Conservation (phyloP, 2,329 filamentous ascomycete species). For the Fonsecaea pedrosoi region DNA sequence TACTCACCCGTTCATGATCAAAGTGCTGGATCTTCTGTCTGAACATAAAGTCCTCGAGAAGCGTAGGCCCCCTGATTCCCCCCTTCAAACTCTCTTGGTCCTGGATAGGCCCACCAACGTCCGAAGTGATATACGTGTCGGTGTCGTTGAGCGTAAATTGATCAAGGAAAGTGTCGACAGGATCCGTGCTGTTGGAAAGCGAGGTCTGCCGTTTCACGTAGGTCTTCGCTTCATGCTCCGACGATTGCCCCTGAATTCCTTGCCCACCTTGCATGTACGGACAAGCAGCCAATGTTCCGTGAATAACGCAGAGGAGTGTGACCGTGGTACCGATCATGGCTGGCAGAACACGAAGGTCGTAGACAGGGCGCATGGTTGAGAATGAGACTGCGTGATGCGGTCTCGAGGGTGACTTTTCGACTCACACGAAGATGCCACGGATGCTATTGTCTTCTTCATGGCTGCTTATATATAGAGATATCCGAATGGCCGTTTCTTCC, state of each 20-base stretch:
- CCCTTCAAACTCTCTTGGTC: slow-evolving; percentile 11
- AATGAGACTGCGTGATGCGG: neutral
- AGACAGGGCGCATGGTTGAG: neutral
- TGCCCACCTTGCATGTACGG: slow-evolving; percentile 7
- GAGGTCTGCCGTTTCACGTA: neutral
- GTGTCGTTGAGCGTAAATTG: slow-evolving; percentile 16
- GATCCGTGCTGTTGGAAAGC: neutral
- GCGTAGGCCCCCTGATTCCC: slow-evolving; percentile 4
- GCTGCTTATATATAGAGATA: neutral
- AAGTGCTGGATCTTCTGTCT: slow-evolving; percentile 20
- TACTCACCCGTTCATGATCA: slow-evolving; percentile 12
- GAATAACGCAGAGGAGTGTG: neutral
- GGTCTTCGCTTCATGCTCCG: neutral
- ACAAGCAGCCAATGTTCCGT: slow-evolving; percentile 8
- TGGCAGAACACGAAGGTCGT: neutral
- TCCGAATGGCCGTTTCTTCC: neutral
- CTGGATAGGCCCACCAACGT: slow-evolving; percentile 5
- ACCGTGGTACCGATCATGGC: neutral
- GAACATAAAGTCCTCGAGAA: slow-evolving; percentile 13
- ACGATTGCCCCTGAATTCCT: slow-evolving; percentile 2
- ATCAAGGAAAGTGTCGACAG: slow-evolving; percentile 14
- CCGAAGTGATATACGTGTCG: slow-evolving; percentile 4
- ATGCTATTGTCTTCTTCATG: neutral
- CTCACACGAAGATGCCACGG: neutral
- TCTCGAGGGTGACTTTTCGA: neutral